phyloP scores from a whole-genome alignment of 805 yeast species.

The Torulaspora franciscae region DNA sequence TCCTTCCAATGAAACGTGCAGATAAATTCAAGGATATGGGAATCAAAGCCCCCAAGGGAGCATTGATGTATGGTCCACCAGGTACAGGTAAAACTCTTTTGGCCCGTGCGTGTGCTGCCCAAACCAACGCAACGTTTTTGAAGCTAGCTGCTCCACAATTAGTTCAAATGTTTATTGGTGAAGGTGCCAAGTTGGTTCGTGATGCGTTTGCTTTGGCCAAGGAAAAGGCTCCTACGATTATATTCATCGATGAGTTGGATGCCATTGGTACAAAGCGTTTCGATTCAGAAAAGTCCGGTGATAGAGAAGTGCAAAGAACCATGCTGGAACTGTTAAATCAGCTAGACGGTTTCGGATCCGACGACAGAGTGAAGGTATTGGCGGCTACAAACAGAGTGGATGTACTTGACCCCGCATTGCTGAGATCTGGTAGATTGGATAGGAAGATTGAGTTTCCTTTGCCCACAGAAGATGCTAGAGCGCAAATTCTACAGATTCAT shows the following conservation, averaged over 20 bases:
- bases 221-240: slow-evolving; percentile 97
- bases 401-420: slow-evolving; percentile 94
- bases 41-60: slow-evolving; percentile 97
- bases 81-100: slow-evolving; percentile 97
- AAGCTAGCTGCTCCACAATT: slow-evolving; percentile 97
- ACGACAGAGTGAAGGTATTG: slow-evolving; percentile 92
- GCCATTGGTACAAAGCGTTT: slow-evolving; percentile 98
- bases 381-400: slow-evolving; percentile 99
- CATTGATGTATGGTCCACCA: slow-evolving; percentile 98
- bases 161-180: slow-evolving; percentile 98
- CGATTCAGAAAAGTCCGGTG: slow-evolving; percentile 96
- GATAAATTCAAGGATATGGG: slow-evolving; percentile 93
- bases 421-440: slow-evolving; percentile 96
- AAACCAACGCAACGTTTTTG: slow-evolving; percentile 93
- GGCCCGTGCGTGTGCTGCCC: slow-evolving; percentile 99
- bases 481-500: slow-evolving; percentile 93
- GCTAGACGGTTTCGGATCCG: slow-evolving; percentile 96
- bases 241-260: slow-evolving; percentile 95
- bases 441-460: slow-evolving; percentile 97
- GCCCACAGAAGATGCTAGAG: slow-evolving; percentile 96
- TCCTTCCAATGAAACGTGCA: slow-evolving; percentile 96
- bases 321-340: slow-evolving; percentile 97
- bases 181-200: slow-evolving; percentile 95
- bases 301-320: slow-evolving; percentile 97
- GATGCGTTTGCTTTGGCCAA: slow-evolving; percentile 97